Evolutionary conservation across 116 monocot genomes (phyloP).

Genomic region (Dioscorea cayenensis): DNA sequence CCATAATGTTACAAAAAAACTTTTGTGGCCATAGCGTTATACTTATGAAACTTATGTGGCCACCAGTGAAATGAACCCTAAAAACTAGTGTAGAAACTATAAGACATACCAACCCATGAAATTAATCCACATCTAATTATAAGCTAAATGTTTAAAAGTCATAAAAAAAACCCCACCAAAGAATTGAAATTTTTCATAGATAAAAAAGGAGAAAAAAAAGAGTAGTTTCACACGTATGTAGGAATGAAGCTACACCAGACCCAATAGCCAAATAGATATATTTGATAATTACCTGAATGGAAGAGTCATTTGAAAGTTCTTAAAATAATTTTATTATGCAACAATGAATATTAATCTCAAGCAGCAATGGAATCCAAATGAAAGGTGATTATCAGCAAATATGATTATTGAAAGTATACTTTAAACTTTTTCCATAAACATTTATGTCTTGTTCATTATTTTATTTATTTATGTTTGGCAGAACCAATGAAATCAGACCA

Average conservation of each 20-base stretch:
- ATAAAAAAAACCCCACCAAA: neutral
- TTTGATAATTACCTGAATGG: conserved; percentile 19
- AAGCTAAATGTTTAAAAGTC: neutral
- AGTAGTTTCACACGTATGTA: neutral
- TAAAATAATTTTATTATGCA: neutral
- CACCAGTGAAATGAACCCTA: too few relatives aligned
- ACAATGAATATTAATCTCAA: too few relatives aligned
- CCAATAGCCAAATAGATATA: conserved; percentile 31
- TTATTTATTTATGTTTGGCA: too few relatives aligned
- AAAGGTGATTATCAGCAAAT: too few relatives aligned
- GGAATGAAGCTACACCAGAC: neutral
- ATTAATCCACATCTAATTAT: neutral
- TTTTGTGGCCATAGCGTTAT: too few relatives aligned
- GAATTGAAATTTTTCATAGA: neutral
- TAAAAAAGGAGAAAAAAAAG: neutral
- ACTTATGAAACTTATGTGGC: too few relatives aligned
- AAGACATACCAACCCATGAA: neutral
- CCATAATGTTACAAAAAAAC: too few relatives aligned
- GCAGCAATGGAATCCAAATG: neutral
- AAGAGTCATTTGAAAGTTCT: neutral
- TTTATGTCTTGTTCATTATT: too few relatives aligned
- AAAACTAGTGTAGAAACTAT: too few relatives aligned
- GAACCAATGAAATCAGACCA: too few relatives aligned
- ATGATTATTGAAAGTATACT: too few relatives aligned
- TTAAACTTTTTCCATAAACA: too few relatives aligned